A percentile compares a stretch with the other conserved stretches of the same genome.
Evolutionary conservation across 495 filamentous ascomycete species (phyloP).

Genomic region (Aspergillus cristatus): DNA sequence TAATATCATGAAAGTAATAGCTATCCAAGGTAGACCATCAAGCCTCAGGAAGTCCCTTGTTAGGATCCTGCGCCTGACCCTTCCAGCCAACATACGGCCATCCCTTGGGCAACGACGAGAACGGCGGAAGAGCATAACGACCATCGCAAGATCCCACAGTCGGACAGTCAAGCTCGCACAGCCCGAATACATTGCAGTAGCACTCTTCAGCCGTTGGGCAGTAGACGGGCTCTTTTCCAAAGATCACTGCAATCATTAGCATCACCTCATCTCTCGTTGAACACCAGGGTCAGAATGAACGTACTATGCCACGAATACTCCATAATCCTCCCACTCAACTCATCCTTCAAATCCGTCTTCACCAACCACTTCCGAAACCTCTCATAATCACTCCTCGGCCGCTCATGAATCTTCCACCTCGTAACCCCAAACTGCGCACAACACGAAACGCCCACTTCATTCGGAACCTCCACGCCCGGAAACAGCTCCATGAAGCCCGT

Average conservation of each 20-base stretch:
- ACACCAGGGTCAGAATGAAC: conserved; percentile 9
- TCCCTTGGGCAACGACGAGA: conserved; percentile 35
- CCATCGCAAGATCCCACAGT: conserved; percentile 25
- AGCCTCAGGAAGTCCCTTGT: conserved; percentile 26
- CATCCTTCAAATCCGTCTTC: conserved; percentile 46
- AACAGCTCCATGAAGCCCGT: conserved; percentile 47
- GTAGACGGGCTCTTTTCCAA: conserved; percentile 41
- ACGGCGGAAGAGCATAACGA: conserved; percentile 41
- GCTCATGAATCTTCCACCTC: conserved; percentile 39
- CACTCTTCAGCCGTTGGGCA: conserved; percentile 50
- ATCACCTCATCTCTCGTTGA: neutral
- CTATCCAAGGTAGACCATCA: too few relatives aligned
- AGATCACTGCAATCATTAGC: conserved; percentile 31
- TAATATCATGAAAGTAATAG: too few relatives aligned
- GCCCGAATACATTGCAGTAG: conserved; percentile 56
- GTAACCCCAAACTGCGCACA: conserved; percentile 68
- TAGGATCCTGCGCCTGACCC: conserved; percentile 35
- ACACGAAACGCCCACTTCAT: conserved; percentile 49
- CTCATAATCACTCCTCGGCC: conserved; percentile 45
- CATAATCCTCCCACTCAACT: conserved; percentile 55
- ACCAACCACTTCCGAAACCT: conserved; percentile 51
- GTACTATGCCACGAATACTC: conserved; percentile 66
- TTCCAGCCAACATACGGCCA: conserved; percentile 47
- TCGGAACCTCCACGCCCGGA: conserved; percentile 37
- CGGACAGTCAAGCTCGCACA: conserved; percentile 43